These are phyloP conservation scores for Kodamaea arcana DNA, from an alignment of 1,139 yeast species.

Conservation along the genomic window DNA sequence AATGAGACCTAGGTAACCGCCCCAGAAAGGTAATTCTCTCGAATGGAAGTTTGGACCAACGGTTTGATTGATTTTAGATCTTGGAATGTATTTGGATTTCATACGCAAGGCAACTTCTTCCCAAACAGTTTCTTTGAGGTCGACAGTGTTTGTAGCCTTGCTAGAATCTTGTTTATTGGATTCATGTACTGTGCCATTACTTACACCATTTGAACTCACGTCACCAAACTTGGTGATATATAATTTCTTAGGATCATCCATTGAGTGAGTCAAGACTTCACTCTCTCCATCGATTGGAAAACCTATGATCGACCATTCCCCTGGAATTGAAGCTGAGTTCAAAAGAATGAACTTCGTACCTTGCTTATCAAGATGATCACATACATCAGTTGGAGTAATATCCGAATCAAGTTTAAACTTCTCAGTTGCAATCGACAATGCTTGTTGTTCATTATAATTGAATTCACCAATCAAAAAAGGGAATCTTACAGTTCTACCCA, in stretches of 20 bases:
- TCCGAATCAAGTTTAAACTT: slow-evolving; percentile 13
- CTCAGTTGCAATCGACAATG: slow-evolving; percentile 12
- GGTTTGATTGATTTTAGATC: slow-evolving; percentile 9
- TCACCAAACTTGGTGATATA: slow-evolving; percentile 5
- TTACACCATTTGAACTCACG: not conserved
- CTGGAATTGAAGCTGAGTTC: slow-evolving; percentile 76
- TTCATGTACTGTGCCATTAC: not conserved
- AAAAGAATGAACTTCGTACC: slow-evolving; percentile 49
- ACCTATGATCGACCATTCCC: slow-evolving; percentile 85
- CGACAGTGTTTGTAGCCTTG: not conserved
- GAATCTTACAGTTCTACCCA: slow-evolving; percentile 16
- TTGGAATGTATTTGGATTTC: slow-evolving; percentile 22
- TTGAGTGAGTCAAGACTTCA: slow-evolving; percentile 63
- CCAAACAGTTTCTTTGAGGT: slow-evolving; percentile 38
- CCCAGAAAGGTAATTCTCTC: slow-evolving; percentile 64
- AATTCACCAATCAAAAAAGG: slow-evolving; percentile 13
- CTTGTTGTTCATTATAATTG: slow-evolving; percentile 1
- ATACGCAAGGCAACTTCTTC: slow-evolving; percentile 47
- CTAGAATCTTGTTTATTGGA: not conserved
- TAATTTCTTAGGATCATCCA: slow-evolving; percentile 29
- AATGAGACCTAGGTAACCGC: slow-evolving; percentile 82
- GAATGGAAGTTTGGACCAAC: slow-evolving; percentile 10
- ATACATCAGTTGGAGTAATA: slow-evolving; percentile 39
- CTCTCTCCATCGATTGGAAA: slow-evolving; percentile 53
- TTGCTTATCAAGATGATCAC: slow-evolving; percentile 37